Evolutionary conservation across 768 basidiomycete genomes (phyloP), one percentile per base, ranked within the genome.

Genomic region (Rhizopogon roseolus): DNA sequence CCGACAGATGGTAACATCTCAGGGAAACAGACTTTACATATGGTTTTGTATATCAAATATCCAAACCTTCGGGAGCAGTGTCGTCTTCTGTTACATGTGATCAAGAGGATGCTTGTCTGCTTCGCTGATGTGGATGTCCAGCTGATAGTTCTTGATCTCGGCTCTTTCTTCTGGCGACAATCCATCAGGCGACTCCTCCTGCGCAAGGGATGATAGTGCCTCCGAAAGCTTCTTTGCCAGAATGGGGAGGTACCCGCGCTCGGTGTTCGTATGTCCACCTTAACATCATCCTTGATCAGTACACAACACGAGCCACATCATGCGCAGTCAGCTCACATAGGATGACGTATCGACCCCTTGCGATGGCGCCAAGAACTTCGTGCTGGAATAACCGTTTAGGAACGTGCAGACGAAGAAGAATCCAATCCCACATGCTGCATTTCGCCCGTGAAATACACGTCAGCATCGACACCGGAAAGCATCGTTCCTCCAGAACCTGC

Each of bases 221-320:
- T 72, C 66, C 85, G 81, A 45, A 64, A 98, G 75, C 69, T 82
- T 85, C 11, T 74, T 69, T 38, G 85, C 85, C 32, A 98, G 80
- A 22, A 82, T 73, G 16, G 85, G 81, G 52, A 98, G 85, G 71
- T 92, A 98, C 0, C 93, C 93, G 32, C 95, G 88, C 73, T 98
- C 96, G 41, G 95, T 95, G 71, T 94, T 94, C 14, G 92, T 89
- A 71, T 98, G 96, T 16, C 91, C 91, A 66, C 88, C 90, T 91
- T 59, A 38, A 27, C 54, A 57, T 53, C 54, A 64, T 55, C 52
- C 54, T 46, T 48, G 44, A 48, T 53, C 36, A 55, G 14, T 17
- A 28, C 38, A 37, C n/a, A 29, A 41, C 41, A 50, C 49, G 39
- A 50, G 60, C 49, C 57, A 55, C 53, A 16, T 17, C 42, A 50